These are phyloP conservation scores for Didymella arachidicola DNA, from an alignment of 2,329 filamentous ascomycete species.

Conservation along the genomic window DNA sequence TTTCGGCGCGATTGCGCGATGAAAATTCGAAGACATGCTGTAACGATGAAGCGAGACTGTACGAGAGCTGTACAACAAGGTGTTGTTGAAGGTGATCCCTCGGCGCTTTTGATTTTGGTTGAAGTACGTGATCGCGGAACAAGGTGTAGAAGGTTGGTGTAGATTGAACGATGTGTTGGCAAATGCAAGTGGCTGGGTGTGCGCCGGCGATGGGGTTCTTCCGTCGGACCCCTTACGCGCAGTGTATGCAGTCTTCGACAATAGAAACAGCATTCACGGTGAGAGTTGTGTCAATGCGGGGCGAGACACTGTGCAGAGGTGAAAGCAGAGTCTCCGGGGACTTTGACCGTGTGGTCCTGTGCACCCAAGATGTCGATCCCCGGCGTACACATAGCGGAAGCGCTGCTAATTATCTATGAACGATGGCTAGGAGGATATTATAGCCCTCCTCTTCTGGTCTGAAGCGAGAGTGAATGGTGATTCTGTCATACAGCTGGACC, in stretches of 20 bases:
- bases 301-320: neutral
- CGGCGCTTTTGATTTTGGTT: neutral
- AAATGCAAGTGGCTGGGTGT: neutral
- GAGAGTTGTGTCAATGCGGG: neutral
- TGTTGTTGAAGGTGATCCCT: too few relatives aligned
- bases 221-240: neutral
- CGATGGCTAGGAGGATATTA: too few relatives aligned
- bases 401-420: too few relatives aligned
- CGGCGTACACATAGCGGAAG: too few relatives aligned
- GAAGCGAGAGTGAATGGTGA: too few relatives aligned
- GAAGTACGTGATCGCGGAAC: neutral
- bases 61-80: neutral
- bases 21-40: neutral
- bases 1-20: neutral
- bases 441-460: too few relatives aligned
- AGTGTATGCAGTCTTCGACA: neutral
- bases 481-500: too few relatives aligned
- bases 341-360: too few relatives aligned
- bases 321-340: neutral
- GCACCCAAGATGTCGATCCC: too few relatives aligned
- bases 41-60: neutral
- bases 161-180: neutral
- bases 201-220: neutral
- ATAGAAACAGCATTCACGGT: conserved; percentile 1
- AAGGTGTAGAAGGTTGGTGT: neutral